A percentile compares a stretch with the other conserved stretches of the same genome.
Evolutionary conservation across 208 protist genomes (phyloP).

Genomic region (Trypanosomatidae sp.): DNA sequence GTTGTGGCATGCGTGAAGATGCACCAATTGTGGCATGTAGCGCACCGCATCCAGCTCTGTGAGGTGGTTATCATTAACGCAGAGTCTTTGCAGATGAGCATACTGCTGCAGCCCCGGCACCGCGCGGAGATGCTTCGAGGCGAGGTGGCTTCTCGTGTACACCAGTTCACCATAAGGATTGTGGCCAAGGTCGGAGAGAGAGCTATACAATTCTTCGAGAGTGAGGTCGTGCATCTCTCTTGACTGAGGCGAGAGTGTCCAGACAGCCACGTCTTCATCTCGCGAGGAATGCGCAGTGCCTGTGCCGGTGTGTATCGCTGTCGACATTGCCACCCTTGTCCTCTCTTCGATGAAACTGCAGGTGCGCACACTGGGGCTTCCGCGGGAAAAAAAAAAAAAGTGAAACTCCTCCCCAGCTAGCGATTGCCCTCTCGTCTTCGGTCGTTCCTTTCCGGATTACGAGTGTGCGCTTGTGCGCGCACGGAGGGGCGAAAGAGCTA

Average conservation of each 20-base stretch:
- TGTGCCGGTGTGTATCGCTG: not conserved
- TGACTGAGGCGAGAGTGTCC: not conserved
- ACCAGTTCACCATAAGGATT: slow-evolving; percentile 63
- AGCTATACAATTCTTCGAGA: slow-evolving; percentile 11
- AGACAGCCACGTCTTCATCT: not conserved
- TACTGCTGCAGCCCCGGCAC: slow-evolving; percentile 46
- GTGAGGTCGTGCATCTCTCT: slow-evolving; percentile 2
- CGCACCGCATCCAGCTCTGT: slow-evolving; percentile 54
- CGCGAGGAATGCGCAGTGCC: not conserved
- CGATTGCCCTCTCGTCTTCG: too few species aligned
- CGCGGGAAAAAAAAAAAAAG: not conserved
- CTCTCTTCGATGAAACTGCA: not conserved
- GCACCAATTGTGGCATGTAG: slow-evolving; percentile 47
- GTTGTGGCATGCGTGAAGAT: slow-evolving; percentile 69
- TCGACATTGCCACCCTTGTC: not conserved
- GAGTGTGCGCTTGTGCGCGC: not conserved
- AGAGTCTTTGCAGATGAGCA: slow-evolving; percentile 65
- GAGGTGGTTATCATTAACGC: slow-evolving; percentile 64
- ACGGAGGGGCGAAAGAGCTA: not conserved
- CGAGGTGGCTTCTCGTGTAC: slow-evolving; percentile 47
- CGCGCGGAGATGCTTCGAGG: slow-evolving; percentile 23
- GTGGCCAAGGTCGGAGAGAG: slow-evolving; percentile 52
- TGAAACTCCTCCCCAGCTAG: not conserved
- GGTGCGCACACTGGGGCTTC: not conserved
- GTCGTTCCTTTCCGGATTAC: not conserved